Evolutionary conservation across 352 stramenopile species (phyloP).

Genomic region (Pythium insidiosum): DNA sequence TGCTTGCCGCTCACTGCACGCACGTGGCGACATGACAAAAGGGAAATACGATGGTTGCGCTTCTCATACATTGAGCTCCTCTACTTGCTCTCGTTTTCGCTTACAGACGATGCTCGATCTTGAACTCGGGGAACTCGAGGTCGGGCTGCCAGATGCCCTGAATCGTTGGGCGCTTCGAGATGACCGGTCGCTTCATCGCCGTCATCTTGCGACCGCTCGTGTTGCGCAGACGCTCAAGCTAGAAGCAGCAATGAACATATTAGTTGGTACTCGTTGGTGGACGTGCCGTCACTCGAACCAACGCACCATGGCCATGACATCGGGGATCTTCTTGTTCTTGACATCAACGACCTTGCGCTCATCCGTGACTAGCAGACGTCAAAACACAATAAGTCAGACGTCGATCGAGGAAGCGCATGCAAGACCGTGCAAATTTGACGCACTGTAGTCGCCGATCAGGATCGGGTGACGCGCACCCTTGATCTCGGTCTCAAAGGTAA

Average conservation of each 20-base stretch:
- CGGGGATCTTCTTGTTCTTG: constrained; percentile 84
- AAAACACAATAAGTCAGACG: background rate
- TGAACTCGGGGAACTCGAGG: constrained; percentile 80
- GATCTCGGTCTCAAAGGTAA: constrained; percentile 77
- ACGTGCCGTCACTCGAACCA: no score
- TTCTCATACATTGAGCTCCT: constrained; percentile 5
- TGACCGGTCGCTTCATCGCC: constrained; percentile 73
- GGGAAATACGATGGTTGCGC: background rate
- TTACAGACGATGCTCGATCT: constrained; percentile 49
- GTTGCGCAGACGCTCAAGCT: constrained; percentile 80
- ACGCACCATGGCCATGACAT: constrained; percentile 73
- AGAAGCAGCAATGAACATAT: no score
- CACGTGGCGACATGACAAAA: no score
- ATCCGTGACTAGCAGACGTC: constrained; percentile 44
- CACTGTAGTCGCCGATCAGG: constrained; percentile 81
- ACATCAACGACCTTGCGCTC: constrained; percentile 80
- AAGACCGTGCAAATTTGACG: background rate
- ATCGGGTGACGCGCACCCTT: constrained; percentile 78
- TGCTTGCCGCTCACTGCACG: no score
- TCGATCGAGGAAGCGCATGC: background rate
- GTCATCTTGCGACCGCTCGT: constrained; percentile 87
- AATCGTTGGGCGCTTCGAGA: constrained; percentile 72
- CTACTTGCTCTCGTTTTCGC: no score
- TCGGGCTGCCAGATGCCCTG: constrained; percentile 87
- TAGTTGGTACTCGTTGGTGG: no score